Evolutionary conservation across 2,329 filamentous ascomycete genomes (phyloP).

Genomic region (Pseudocercospora cruenta): DNA sequence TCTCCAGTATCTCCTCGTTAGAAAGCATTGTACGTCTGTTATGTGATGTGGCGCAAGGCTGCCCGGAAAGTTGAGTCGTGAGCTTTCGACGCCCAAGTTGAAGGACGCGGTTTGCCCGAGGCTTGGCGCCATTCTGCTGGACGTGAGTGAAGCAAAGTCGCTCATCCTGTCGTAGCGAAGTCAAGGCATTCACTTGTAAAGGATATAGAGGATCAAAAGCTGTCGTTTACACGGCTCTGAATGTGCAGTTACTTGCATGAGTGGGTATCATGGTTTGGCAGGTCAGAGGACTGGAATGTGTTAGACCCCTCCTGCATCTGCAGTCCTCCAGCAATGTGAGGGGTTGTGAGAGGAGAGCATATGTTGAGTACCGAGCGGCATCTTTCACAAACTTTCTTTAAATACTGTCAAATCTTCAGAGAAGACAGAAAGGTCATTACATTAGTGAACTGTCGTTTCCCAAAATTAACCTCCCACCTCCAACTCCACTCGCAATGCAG

Average conservation of each 20-base stretch:
- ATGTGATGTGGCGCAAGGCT: constrained; percentile 28
- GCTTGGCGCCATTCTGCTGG: background rate
- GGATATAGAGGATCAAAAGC: background rate
- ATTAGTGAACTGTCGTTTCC: background rate
- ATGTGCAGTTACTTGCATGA: background rate
- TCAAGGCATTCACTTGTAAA: background rate
- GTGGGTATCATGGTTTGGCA: constrained; percentile 2
- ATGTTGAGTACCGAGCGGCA: background rate
- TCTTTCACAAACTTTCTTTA: constrained; percentile 4
- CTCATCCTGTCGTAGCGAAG: background rate
- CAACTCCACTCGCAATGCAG: constrained; percentile 19
- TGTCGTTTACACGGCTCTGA: background rate
- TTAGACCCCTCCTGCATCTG: background rate
- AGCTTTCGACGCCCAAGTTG: background rate
- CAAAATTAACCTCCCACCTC: background rate
- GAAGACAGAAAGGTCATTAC: background rate
- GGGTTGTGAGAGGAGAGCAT: background rate
- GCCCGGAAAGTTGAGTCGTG: background rate
- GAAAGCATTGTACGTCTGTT: constrained; percentile 32
- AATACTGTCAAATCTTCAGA: background rate
- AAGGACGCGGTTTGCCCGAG: background rate
- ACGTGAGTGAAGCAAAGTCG: background rate
- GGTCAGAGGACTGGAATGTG: background rate
- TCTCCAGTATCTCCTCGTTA: constrained; percentile 57
- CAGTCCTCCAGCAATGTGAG: background rate